Evolutionary conservation across 768 basidiomycete genomes (phyloP).

Genomic region (Pleurotus tuoliensis): DNA sequence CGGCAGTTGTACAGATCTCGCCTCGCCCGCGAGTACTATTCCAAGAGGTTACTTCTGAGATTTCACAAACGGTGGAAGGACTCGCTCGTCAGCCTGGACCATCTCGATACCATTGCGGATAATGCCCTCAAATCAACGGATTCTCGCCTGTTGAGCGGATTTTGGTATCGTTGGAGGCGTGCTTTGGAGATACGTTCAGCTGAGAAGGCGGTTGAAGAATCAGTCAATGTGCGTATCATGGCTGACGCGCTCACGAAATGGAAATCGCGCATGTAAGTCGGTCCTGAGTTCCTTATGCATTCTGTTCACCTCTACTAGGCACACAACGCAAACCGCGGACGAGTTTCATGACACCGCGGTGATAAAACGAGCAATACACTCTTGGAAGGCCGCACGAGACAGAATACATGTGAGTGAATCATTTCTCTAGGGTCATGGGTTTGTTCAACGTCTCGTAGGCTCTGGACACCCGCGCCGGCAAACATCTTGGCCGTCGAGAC

Average conservation of each 20-base stretch:
- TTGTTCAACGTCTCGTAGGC: slow-evolving; percentile 29
- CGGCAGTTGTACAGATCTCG: slow-evolving; percentile 49
- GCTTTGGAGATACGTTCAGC: slow-evolving; percentile 38
- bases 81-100: slow-evolving; percentile 34
- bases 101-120: slow-evolving; percentile 48
- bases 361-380: slow-evolving; percentile 41
- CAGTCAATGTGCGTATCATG: slow-evolving; percentile 46
- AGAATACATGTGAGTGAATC: slow-evolving; percentile 43
- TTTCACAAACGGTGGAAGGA: slow-evolving; percentile 54
- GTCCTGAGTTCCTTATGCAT: neutral
- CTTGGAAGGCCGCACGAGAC: slow-evolving; percentile 53
- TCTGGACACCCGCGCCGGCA: slow-evolving; percentile 53
- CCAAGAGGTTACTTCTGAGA: slow-evolving; percentile 36
- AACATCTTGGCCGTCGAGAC: slow-evolving; percentile 54
- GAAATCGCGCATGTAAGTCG: slow-evolving; percentile 52
- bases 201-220: slow-evolving; percentile 41
- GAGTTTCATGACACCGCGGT: slow-evolving; percentile 36
- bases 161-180: slow-evolving; percentile 59
- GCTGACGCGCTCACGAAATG: slow-evolving; percentile 47
- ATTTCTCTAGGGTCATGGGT: neutral
- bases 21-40: slow-evolving; percentile 49
- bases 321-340: slow-evolving; percentile 38
- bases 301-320: slow-evolving; percentile 27
- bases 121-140: slow-evolving; percentile 36
- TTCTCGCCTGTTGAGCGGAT: slow-evolving; percentile 31